Base-by-base conservation (phyloP, 257 asterid genomes). In the Solanum paucissectum region DNA sequence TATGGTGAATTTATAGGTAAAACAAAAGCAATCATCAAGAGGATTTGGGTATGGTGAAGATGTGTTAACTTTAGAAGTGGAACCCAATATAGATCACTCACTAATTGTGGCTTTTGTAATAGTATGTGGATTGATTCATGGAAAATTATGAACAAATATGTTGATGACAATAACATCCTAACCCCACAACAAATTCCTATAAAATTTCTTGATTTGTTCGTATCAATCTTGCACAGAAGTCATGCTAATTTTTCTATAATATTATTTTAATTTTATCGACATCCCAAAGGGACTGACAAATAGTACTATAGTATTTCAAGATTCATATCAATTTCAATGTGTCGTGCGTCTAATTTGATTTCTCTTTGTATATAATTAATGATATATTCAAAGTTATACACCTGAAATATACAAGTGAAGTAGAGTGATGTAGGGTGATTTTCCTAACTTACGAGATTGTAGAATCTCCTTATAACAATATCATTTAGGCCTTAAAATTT, bases 1-100 rank as follows among this genome's bases (percentile, higher is more conserved):
- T 68, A 3, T 34, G 42, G 37, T 72, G 49, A 36, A 55, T 60
- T 44, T 89, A 90, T 95, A 94, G 98, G 95, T 92, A 58, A 90
- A 60, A 38, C 87, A 87, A 29, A 96, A 96, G 90, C 91, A 85
- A 76, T 93, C 98, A 23, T 86, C 90, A 27, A 90, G 52, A 81
- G 98, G 98, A 84, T 92, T 95, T 90, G 62, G 84, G 1, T 86
- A 94, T 75, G 98, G 98, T 73, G 93, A 96, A 37, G 98, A 95
- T 90, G 98, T 96, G 6, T 49, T 95, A 29, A 91, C 87, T 12
- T 89, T 96, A 73, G 91, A 52, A 88, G 95, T 95, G 89, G 98
- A 94, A 91, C 89, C 98, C 55, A 64, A 91, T n/a, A 91, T 91
- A 42, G 95, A 96, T 89, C 93, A 89, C 55, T 75, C 94, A 20